Evolutionary conservation across 2,329 filamentous ascomycete species (phyloP).

Genomic region (Sporothrix luriei): DNA sequence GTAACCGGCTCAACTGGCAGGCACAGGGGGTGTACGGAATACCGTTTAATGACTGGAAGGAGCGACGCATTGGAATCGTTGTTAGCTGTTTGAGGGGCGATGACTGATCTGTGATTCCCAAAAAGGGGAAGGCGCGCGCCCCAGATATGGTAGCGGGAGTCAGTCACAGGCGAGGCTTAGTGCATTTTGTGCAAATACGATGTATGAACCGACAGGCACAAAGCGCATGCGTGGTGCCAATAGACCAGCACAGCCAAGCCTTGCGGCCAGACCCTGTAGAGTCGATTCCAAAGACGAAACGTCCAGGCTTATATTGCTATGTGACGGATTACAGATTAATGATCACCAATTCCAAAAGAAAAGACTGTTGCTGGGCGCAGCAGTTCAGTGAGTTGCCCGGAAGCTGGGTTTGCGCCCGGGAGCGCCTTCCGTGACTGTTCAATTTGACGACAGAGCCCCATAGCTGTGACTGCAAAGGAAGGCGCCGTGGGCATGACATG

Average conservation of each 20-base stretch:
- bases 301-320: too few relatives aligned
- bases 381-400: background rate
- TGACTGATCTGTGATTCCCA: constrained; percentile 15
- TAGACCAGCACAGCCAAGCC: background rate
- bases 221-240: too few relatives aligned
- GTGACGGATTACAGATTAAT: too few relatives aligned
- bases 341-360: too few relatives aligned
- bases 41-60: background rate
- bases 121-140: constrained; percentile 10
- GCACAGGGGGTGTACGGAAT: background rate
- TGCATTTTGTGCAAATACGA: background rate
- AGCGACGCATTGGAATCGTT: constrained; percentile 23
- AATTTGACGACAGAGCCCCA: background rate
- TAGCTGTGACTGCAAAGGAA: background rate
- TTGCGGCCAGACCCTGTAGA: background rate
- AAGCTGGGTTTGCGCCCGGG: background rate
- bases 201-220: too few relatives aligned
- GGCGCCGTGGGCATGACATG: constrained; percentile 4
- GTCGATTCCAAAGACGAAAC: constrained; percentile 23
- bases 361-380: constrained; percentile 1
- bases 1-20: background rate
- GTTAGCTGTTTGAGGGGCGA: constrained; percentile 14
- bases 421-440: constrained; percentile 1
- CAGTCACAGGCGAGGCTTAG: background rate
- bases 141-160: background rate